Evolutionary conservation across 441 rosid genomes (phyloP), one percentile per base, ranked within the genome.

Genomic region (Corymbia calophylla): DNA sequence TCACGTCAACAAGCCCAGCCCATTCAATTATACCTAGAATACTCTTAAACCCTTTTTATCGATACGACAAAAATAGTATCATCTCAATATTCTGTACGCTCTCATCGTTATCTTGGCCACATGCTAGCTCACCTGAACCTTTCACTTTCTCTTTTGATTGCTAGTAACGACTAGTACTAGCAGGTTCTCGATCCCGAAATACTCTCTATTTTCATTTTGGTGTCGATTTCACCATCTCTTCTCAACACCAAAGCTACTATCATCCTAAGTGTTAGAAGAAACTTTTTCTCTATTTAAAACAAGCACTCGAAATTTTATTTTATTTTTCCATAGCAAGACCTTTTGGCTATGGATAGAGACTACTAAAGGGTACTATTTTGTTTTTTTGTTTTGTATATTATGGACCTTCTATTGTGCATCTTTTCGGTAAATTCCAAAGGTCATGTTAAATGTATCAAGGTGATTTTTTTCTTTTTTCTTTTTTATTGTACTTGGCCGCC

Each of bases 271-370:
- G 25, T 70, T 23, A 14, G 44, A 64, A 64, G 19, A n/a, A 62
- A 64, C n/a, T n/a, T 5, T 15, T 0, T 7, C 35, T 64, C 10
- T 15, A 9, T 31, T 2, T 14, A 1, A 32, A 64, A 13, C 32
- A 12, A 0, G 35, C 32, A n/a, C 16, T 70, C 13, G 4, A 35
- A 5, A 4, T 16, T 14, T 1, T 17, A 9, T 9, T 18, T 15
- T 31, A 6, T n/a, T 7, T 31, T 66, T 18, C 7, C 49, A 4
- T 39, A 3, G 12, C 2, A 7, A 9, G 7, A 70, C 27, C 48
- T 19, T 35, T 70, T 70, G 27, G 49, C 21, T 73, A 21, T 73
- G 49, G 29, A 21, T 25, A 25, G 3, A 73, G 3, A 73, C 21
- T 44, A 4, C 3, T 7, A 12, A 23, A 2, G 27, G 51, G 17